Conservation (phyloP, 2,329 filamentous ascomycete species). For the Colletotrichum cereale region DNA sequence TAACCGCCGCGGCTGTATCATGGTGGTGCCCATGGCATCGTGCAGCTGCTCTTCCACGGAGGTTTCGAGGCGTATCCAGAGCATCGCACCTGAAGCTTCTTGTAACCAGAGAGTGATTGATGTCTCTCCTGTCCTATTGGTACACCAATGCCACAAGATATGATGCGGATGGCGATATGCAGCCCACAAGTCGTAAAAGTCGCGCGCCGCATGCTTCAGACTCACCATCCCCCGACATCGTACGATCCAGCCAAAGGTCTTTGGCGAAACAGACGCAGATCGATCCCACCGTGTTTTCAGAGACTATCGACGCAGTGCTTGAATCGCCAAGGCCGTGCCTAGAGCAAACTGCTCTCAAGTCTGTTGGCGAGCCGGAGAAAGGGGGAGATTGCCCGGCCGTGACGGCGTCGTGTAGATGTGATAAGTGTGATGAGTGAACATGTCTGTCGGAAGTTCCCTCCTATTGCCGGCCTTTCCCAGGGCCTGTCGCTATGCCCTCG, state of each 20-base stretch:
- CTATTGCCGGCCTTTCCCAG: background rate
- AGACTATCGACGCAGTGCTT: background rate
- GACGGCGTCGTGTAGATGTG: slow-evolving; percentile 8
- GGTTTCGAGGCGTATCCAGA: background rate
- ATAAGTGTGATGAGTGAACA: slow-evolving; percentile 24
- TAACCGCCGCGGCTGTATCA: background rate
- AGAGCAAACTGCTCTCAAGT: slow-evolving; percentile 20
- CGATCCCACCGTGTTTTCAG: background rate
- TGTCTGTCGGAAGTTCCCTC: background rate
- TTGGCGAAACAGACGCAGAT: background rate
- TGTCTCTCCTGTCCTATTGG: background rate
- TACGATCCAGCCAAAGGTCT: background rate
- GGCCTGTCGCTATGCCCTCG: background rate
- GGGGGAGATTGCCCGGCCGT: slow-evolving; percentile 19
- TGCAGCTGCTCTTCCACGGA: background rate
- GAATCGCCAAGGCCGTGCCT: background rate
- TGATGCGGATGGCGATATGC: slow-evolving; percentile 1
- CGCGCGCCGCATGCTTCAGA: background rate
- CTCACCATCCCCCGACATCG: background rate
- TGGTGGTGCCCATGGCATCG: no score
- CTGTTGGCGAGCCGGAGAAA: slow-evolving; percentile 1
- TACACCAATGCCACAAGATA: background rate
- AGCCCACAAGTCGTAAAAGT: background rate
- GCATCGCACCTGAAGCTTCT: background rate
- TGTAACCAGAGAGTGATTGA: background rate